Base-by-base conservation (phyloP, 257 asterid genomes). In the Solanum tacnaense region DNA sequence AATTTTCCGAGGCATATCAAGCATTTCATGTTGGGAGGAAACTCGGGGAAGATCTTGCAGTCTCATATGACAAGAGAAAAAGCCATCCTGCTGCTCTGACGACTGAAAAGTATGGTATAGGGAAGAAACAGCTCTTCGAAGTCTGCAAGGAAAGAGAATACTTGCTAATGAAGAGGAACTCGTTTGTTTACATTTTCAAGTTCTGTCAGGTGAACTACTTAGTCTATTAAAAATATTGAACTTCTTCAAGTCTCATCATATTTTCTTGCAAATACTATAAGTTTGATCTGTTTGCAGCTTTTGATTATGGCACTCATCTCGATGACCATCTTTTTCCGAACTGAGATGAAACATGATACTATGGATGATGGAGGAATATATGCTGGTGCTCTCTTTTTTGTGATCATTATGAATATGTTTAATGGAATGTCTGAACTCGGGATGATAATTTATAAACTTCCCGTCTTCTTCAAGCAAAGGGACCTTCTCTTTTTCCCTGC, bases 81-180 rank as follows among this genome's bases (percentile, higher is more conserved):
- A 92, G 92, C 89, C 96, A 94, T 75, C 96, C 95, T 1, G 95
- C 96, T 15, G 95, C 98, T 12, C 23, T 94, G 87, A 88, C 96
- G 3, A 93, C 89, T 46, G 41, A 91, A 60, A 93, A 90, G 86
- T 94, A 87, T 34, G 98, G 96, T 10, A 83, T 94, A 4, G 91
- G 94, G 23, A 89, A 89, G 13, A 91, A 88, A 73, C 95, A 94
- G 18, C 91, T 94, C 56, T 62, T 94, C 3, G 93, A 94, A 83
- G 96, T 96, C 9, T 93, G 96, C 84, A 25, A 88, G 5, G 92
- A 93, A 46, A 90, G 98, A 85, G 96, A 94, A 83, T 34, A 25
- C 87, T 83, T 94, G 86, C 79, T 94, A 86, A 94, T 94, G 96
- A 94, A 92, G 88, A 92, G 96, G 39, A 94, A 94, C 86, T 92